phyloP scores from a whole-genome alignment of 2,329 filamentous ascomycete genomes.

The Ceratocystis diversiconidia region DNA sequence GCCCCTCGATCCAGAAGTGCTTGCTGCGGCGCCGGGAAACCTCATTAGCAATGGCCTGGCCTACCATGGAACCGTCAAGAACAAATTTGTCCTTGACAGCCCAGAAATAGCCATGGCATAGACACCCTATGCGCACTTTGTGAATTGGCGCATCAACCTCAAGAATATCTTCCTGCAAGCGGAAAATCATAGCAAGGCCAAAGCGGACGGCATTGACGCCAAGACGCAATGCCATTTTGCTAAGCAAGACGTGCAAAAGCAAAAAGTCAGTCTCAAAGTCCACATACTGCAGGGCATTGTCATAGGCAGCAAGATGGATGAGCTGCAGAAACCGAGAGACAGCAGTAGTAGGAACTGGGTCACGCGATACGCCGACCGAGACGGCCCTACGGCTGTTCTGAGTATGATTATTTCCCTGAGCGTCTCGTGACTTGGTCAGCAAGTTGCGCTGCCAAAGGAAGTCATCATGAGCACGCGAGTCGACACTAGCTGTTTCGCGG shows the following conservation, averaged over 20 bases:
- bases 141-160: slow-evolving; percentile 49
- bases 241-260: slow-evolving; percentile 61
- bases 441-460: slow-evolving; percentile 32
- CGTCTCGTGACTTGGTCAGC: slow-evolving; percentile 23
- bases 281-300: slow-evolving; percentile 63
- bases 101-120: slow-evolving; percentile 86
- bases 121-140: slow-evolving; percentile 66
- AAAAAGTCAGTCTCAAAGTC: slow-evolving; percentile 61
- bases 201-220: slow-evolving; percentile 69
- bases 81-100: slow-evolving; percentile 62
- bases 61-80: slow-evolving; percentile 55
- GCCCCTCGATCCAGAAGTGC: slow-evolving; percentile 62
- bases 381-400: slow-evolving; percentile 44
- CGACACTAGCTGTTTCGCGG: slow-evolving; percentile 56
- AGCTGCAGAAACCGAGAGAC: slow-evolving; percentile 65
- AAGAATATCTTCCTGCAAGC: slow-evolving; percentile 71
- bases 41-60: slow-evolving; percentile 59
- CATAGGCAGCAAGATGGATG: slow-evolving; percentile 78
- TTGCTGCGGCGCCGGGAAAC: slow-evolving; percentile 59
- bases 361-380: slow-evolving; percentile 50
- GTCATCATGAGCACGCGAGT: slow-evolving; percentile 49
- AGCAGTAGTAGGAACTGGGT: slow-evolving; percentile 26
- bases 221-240: slow-evolving; percentile 58
- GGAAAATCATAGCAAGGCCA: slow-evolving; percentile 77
- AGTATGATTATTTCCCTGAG: slow-evolving; percentile 22